Evolutionary conservation across 805 yeast species (phyloP).

Genomic region (Torulaspora indica): DNA sequence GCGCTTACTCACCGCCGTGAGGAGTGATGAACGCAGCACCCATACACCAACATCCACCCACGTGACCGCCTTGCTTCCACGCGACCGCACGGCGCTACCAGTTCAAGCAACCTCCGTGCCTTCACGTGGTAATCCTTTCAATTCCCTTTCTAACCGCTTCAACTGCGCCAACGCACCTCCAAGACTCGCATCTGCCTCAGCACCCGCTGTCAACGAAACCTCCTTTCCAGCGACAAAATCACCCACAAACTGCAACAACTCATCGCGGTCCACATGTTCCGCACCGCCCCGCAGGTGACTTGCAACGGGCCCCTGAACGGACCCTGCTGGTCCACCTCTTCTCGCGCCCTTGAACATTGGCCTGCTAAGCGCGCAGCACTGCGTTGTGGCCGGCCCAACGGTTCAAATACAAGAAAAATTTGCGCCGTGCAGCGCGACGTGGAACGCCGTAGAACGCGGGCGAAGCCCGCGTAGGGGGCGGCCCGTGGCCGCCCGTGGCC

Average conservation of each 20-base stretch:
- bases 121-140: conserved; percentile 54
- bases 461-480: not conserved
- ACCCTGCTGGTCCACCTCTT: conserved; percentile 17
- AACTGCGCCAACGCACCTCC: conserved; percentile 49
- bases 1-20: not conserved
- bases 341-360: conserved; percentile 27
- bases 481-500: not conserved
- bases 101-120: too few species aligned
- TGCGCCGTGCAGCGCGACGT: not conserved
- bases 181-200: conserved; percentile 25
- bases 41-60: too few species aligned
- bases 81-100: conserved; percentile 3
- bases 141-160: conserved; percentile 68
- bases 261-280: conserved; percentile 29
- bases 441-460: not conserved
- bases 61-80: too few species aligned
- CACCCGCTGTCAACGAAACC: conserved; percentile 11
- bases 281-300: conserved; percentile 20
- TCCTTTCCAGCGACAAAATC: conserved; percentile 30
- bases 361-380: too few species aligned
- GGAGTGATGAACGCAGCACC: too few species aligned
- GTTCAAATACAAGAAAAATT: not conserved
- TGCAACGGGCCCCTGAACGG: conserved; percentile 31
- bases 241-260: conserved; percentile 28
- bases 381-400: too few species aligned